phyloP scores from a whole-genome alignment of 345 rosid genomes.

The Anastatica hierochuntica region DNA sequence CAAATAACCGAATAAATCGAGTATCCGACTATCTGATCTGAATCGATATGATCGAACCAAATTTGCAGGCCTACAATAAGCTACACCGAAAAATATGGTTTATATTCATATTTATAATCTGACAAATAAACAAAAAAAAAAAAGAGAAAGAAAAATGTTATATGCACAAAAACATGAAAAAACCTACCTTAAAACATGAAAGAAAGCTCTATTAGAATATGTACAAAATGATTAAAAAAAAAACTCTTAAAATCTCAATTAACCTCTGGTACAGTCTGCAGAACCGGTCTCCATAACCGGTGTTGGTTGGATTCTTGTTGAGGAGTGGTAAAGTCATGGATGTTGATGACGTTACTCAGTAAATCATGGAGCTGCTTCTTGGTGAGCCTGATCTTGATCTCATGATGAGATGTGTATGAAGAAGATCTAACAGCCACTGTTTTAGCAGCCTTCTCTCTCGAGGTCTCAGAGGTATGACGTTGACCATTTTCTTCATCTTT shows the following conservation, averaged over 20 bases:
- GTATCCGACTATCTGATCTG: too few relatives aligned
- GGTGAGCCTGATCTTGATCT: constrained; percentile 63
- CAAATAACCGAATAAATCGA: too few relatives aligned
- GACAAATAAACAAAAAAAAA: neutral
- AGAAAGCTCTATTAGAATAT: too few relatives aligned
- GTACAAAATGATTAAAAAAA: constrained; percentile 12
- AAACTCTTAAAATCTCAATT: constrained; percentile 10
- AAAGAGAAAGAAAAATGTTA: neutral
- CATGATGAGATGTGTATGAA: constrained; percentile 22
- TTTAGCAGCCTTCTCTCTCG: neutral
- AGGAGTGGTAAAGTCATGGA: constrained; percentile 35
- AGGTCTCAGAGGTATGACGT: constrained; percentile 6
- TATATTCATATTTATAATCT: neutral
- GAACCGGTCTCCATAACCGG: constrained; percentile 52
- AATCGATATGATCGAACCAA: too few relatives aligned
- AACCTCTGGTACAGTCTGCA: constrained; percentile 72
- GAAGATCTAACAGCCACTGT: neutral
- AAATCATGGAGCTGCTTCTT: constrained; percentile 58
- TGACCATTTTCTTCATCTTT: neutral
- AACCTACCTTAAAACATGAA: too few relatives aligned
- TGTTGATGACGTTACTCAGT: constrained; percentile 28
- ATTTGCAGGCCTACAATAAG: too few relatives aligned
- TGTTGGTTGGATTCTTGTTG: constrained; percentile 24
- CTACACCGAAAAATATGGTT: too few relatives aligned
- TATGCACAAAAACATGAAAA: constrained; percentile 4